Evolutionary conservation across 108 stramenopile genomes (phyloP), one percentile per base, ranked within the genome.

Genomic region (Nannochloropsis granulata): DNA sequence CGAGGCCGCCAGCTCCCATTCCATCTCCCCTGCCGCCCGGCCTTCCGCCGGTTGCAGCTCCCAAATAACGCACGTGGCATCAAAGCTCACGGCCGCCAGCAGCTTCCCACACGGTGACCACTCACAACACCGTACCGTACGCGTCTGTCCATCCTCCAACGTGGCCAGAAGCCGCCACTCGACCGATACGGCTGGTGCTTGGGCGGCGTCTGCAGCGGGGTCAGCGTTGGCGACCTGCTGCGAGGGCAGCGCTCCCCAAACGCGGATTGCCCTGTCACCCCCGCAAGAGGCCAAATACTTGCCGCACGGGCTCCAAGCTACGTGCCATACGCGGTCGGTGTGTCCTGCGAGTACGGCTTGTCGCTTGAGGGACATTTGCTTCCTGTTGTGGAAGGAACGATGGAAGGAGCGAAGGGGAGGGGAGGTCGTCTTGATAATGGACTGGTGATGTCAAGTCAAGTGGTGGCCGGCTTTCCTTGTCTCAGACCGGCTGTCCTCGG

Each of bases 1-100:
- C 13, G 90, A 90, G 12, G 93, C 84, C 81, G 97, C 45, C 43
- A 92, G 80, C 43, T 89, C 90, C 96, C 96, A 98, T 79, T 93
- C 92, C 83, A 95, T 87, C 16, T 93, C 93, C 44, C 92, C 90
- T 21, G 45, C 84, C 44, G 81, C 78, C 24, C 0, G 46, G 13
- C 13, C 45, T 80, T 12, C 13, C 24, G 44, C 25, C 85, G 80
- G 44, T 42, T 80, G 56, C 84, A 24, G 23, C 85, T 95, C 93
- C 96, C 96, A 98, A 34, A 98, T 92, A 25, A 89, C 86, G 43
- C 95, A 91, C 23, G 93, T 94, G 23, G 92, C 95, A 88, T 98
- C 97, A 89, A 99, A 99, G 45, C 82, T 83, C 13, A 84, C 88
- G 24, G 85, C 83, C 34, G 88, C 88, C 24, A 86, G 79, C 25